Percentiles rank a stretch among this genome's conserved stretches.
Conservation (phyloP, 2,329 filamentous ascomycete species). For the Beauveria sp. region DNA sequence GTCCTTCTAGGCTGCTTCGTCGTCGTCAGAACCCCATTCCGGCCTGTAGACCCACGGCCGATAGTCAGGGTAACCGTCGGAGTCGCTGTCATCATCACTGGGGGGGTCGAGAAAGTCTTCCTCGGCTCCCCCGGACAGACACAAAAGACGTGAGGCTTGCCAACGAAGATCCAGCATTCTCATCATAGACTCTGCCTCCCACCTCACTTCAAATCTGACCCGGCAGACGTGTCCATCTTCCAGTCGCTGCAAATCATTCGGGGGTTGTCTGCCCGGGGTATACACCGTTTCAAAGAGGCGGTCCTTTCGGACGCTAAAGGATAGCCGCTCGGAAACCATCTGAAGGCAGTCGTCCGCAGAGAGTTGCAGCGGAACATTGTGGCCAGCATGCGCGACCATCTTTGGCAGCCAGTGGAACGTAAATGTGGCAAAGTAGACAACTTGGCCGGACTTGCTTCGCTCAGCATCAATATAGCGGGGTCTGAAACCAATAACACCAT, state of each 20-base stretch:
- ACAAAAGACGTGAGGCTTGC: not conserved
- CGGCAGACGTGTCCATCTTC: not conserved
- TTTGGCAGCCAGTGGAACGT: not conserved
- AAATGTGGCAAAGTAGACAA: not conserved
- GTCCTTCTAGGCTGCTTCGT: not conserved
- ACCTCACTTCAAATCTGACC: accelerated
- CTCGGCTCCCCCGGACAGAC: not conserved
- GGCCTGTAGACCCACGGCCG: not conserved
- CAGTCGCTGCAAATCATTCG: not conserved
- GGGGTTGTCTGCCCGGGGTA: not conserved
- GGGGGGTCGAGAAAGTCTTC: not conserved
- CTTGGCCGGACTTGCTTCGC: not conserved
- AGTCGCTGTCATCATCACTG: not conserved
- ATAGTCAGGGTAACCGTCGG: not conserved
- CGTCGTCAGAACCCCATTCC: not conserved
- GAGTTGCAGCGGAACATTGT: not conserved
- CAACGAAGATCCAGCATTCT: not conserved
- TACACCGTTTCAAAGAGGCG: not conserved
- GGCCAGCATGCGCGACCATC: not conserved
- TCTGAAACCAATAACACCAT: not conserved
- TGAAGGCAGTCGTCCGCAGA: not conserved
- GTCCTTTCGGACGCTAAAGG: not conserved
- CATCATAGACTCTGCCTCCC: not conserved
- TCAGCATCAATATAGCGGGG: not conserved
- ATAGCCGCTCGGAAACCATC: not conserved